A percentile compares a stretch with the other conserved stretches of the same genome.
These are phyloP conservation scores for Cladosporium sp. DNA, from an alignment of 2,329 filamentous ascomycete species.

Conservation along the genomic window DNA sequence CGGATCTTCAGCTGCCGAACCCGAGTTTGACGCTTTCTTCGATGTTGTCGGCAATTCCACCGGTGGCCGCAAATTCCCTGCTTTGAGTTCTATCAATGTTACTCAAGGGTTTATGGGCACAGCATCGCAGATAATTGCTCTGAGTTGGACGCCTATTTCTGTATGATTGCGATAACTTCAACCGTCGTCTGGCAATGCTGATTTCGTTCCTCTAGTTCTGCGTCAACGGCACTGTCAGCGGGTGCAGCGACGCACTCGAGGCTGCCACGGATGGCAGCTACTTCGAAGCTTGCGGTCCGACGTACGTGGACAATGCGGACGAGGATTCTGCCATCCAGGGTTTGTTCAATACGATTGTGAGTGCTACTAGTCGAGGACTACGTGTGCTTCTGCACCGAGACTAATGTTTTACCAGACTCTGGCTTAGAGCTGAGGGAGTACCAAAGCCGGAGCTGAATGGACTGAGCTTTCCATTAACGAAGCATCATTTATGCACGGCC, in stretches of 20 bases:
- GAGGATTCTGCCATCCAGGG: neutral
- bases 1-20: slow-evolving; percentile 20
- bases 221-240: slow-evolving; percentile 20
- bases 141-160: neutral
- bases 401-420: neutral
- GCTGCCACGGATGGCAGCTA: slow-evolving; percentile 12
- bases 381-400: neutral
- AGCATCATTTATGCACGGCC: too few species aligned
- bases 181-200: neutral
- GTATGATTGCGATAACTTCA: neutral
- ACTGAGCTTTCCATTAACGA: neutral
- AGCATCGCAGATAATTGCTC: neutral
- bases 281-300: slow-evolving; percentile 21
- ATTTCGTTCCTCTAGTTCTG: slow-evolving; percentile 12
- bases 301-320: slow-evolving; percentile 15
- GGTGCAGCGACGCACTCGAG: slow-evolving; percentile 18
- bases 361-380: neutral
- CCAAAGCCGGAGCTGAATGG: neutral
- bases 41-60: slow-evolving; percentile 16
- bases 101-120: neutral
- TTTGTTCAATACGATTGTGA: neutral
- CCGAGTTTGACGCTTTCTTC: slow-evolving; percentile 21
- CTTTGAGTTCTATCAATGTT: slow-evolving; percentile 19
- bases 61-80: slow-evolving; percentile 17
- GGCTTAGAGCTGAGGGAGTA: neutral